Conservation (phyloP, 805 yeast genomes). For the Henningerozyma blattae region DNA sequence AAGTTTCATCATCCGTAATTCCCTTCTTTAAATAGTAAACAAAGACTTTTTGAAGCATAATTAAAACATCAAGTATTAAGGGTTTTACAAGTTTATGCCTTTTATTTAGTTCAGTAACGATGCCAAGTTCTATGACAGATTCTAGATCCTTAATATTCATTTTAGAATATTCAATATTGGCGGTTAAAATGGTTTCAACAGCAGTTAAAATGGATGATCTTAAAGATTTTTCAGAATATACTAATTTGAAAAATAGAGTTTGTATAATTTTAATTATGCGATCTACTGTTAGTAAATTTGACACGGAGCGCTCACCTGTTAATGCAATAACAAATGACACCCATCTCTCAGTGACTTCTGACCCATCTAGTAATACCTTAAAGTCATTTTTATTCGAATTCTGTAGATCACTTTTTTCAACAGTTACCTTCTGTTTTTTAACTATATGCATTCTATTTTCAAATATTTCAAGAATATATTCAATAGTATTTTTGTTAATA, state of each 20-base stretch:
- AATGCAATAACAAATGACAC: background rate
- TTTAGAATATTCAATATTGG: background rate
- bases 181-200: background rate
- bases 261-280: background rate
- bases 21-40: constrained; percentile 32
- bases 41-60: constrained; percentile 55
- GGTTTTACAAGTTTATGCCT: background rate
- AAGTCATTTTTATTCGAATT: constrained; percentile 1
- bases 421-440: constrained; percentile 17
- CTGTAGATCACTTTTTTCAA: constrained; percentile 31
- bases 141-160: background rate
- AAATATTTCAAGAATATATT: constrained; percentile 32
- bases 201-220: background rate
- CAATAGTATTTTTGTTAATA: constrained; percentile 31
- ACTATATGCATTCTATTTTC: constrained; percentile 27
- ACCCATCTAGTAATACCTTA: constrained; percentile 14
- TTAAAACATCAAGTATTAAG: constrained; percentile 48
- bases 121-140: constrained; percentile 22
- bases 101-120: constrained; percentile 12
- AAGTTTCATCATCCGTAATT: constrained; percentile 27
- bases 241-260: background rate
- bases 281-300: background rate
- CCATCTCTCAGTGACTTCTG: constrained; percentile 34
- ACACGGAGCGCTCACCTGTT: background rate
- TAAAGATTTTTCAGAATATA: background rate